Base-by-base conservation (phyloP, 768 basidiomycete genomes). In the Suillus tomentosus region DNA sequence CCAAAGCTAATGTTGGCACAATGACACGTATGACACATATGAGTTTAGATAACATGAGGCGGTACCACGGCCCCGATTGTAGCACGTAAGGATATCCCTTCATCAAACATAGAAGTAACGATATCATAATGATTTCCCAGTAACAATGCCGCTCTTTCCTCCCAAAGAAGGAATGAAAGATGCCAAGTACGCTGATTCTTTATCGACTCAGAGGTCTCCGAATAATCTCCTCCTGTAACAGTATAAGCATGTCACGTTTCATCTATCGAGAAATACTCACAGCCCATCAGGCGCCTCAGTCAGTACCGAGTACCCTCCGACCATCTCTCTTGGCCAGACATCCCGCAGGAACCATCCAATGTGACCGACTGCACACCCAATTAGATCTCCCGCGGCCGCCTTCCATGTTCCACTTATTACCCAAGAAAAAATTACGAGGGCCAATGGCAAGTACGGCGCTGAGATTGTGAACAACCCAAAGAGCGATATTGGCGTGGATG, bases 391-490 rank as follows among this genome's bases (percentile, higher is more conserved):
- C 0, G 90, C 87, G 0, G 94, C 91, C 24, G 91, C 93, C 68
- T 84, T 86, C 91, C 89, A 94, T 5, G 89, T 89, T 6, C 93
- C 94, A 68, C 87, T 93, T 42, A 91, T 79, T 34, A 90, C 76
- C 91, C 91, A 92, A 0, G 91, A 90, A 71, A 98, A 92, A 0
- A 82, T 90, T 24, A 98, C 92, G 40, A 99, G 88, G 0, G 94
- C 95, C 37, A 96, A 77, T 3, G 96, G 96, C 7, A 99, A 88
- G 76, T 99, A 98, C 0, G 96, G 94, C 0, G 96, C 96, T 0
- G 94, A 91, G 72, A 99, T 95, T 4, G 94, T 98, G 71, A 99
- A 83, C 34, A 99, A 80, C 10, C 96, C 96, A 70, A 99, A 97
- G 17, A 99, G 85, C 3, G 94, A 96, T 64, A 99, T 95, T n/a